phyloP scores from a whole-genome alignment of 148 eudicot species.

The Fagopyrum homotropicum region DNA sequence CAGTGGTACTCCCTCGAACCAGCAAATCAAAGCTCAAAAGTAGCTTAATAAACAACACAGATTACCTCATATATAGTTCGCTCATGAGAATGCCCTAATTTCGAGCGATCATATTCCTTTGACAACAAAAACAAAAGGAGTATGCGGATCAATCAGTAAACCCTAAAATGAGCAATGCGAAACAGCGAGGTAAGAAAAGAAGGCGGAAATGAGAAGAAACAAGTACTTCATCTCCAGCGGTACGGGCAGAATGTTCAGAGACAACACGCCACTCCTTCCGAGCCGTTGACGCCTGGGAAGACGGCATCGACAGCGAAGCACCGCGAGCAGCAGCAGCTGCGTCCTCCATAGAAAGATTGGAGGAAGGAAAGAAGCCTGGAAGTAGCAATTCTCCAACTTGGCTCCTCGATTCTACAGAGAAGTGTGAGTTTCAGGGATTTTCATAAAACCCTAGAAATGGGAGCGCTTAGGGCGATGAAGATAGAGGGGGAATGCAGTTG shows the following conservation, averaged over 20 bases:
- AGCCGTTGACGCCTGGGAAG: slow-evolving; percentile 37
- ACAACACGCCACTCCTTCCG: slow-evolving; percentile 85
- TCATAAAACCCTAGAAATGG: slow-evolving; percentile 14
- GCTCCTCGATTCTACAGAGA: background rate
- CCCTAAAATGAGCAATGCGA: slow-evolving; percentile 11
- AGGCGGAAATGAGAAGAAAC: background rate
- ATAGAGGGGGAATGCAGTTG: slow-evolving; percentile 2
- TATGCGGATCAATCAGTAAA: slow-evolving; percentile 5
- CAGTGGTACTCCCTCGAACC: background rate
- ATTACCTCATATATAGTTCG: slow-evolving; percentile 75
- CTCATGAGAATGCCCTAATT: slow-evolving; percentile 66
- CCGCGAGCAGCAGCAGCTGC: slow-evolving; percentile 54
- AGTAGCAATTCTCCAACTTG: background rate
- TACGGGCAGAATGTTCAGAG: slow-evolving; percentile 57
- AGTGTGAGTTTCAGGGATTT: background rate
- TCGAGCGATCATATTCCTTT: slow-evolving; percentile 70
- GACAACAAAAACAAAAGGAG: background rate
- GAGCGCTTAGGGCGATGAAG: slow-evolving; percentile 1
- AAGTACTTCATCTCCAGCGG: slow-evolving; percentile 49
- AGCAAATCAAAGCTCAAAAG: background rate
- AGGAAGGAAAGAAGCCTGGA: background rate
- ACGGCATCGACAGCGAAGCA: slow-evolving; percentile 33
- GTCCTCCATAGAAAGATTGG: slow-evolving; percentile 39
- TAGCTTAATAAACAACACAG: slow-evolving; percentile 15
- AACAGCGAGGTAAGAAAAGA: background rate